Percentiles rank a stretch among this genome's conserved stretches.
These are phyloP conservation scores for Penicillium simplicissimum DNA, from an alignment of 495 filamentous ascomycete species.

Conservation along the genomic window DNA sequence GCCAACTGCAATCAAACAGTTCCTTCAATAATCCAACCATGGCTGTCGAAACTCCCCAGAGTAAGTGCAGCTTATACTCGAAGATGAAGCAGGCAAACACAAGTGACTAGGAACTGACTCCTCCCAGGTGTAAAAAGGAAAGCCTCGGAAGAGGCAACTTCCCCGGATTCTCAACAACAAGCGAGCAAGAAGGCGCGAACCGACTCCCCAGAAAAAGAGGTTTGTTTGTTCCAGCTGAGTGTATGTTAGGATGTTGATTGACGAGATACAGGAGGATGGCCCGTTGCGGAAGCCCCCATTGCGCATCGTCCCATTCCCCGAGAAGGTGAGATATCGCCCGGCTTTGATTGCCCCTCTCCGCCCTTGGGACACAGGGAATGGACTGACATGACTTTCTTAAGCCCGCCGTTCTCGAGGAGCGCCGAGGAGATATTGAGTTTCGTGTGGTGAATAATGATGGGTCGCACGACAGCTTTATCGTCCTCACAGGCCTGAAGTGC, in stretches of 20 bases:
- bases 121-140: conserved; percentile 70
- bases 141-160: conserved; percentile 68
- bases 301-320: conserved; percentile 74
- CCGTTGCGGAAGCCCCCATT: conserved; percentile 39
- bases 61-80: conserved; percentile 11
- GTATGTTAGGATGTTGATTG: not conserved
- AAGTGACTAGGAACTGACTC: not conserved
- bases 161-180: conserved; percentile 51
- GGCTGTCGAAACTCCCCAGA: conserved; percentile 28
- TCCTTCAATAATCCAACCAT: conserved; percentile 17
- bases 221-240: conserved; percentile 13
- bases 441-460: conserved; percentile 97
- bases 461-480: conserved; percentile 82
- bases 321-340: conserved; percentile 59
- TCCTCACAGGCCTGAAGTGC: conserved; percentile 93
- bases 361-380: not conserved
- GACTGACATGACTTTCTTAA: conserved; percentile 29
- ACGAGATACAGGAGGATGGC: conserved; percentile 32
- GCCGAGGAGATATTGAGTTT: conserved; percentile 94
- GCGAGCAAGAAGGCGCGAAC: conserved; percentile 61
- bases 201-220: conserved; percentile 55
- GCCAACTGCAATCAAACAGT: not conserved
- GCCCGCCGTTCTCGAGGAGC: conserved; percentile 92
- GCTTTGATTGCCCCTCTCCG: not conserved
- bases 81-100: not conserved